Conservation (phyloP, 2,329 filamentous ascomycete genomes). For the Botrytis porri region DNA sequence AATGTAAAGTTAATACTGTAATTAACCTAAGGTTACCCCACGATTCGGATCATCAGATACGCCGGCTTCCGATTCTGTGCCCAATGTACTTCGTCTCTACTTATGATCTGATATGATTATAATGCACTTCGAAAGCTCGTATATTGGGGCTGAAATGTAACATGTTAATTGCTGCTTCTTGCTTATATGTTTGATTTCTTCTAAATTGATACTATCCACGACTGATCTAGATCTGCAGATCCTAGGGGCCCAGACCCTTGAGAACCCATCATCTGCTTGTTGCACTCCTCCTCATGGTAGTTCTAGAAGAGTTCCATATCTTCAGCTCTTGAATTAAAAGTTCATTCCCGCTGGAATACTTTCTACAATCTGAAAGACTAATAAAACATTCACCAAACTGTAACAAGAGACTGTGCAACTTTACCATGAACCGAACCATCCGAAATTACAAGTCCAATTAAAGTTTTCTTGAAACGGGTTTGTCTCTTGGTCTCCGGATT, state of each 20-base stretch:
- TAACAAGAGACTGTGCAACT: neutral
- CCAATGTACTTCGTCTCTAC: neutral
- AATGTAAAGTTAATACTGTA: neutral
- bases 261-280: neutral
- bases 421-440: neutral
- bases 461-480: neutral
- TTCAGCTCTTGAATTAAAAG: neutral
- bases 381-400: neutral
- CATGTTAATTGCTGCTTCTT: neutral
- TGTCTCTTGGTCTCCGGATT: neutral
- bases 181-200: neutral
- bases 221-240: neutral
- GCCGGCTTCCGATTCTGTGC: neutral
- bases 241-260: neutral
- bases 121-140: neutral
- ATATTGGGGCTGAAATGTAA: neutral
- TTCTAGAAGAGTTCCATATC: slow-evolving; percentile 13
- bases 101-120: neutral
- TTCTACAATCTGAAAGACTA: neutral
- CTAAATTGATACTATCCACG: neutral
- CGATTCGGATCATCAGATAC: neutral
- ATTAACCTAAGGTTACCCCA: too few species aligned
- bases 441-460: neutral
- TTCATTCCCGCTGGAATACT: neutral
- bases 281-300: slow-evolving; percentile 8